Conservation (phyloP, 768 basidiomycete species). For the Kwoniella dejecticola region DNA sequence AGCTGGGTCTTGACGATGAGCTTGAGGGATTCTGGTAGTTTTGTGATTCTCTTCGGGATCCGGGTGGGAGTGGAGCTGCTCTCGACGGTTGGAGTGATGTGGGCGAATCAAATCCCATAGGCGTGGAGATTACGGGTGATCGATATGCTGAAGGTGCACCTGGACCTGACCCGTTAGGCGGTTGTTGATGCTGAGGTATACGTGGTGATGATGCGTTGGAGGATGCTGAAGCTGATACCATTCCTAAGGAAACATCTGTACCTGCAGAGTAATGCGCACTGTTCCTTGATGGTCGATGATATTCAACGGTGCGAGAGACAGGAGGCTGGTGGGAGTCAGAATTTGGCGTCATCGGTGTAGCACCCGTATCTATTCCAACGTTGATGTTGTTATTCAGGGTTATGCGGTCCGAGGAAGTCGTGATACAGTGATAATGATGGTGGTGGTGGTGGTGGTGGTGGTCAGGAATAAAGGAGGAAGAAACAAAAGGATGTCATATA, state of each 20-base stretch:
- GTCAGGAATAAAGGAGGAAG: neutral
- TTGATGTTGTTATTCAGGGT: neutral
- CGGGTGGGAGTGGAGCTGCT: slow-evolving; percentile 47
- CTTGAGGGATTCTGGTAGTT: slow-evolving; percentile 11
- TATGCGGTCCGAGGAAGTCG: neutral
- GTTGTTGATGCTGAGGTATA: slow-evolving; percentile 16
- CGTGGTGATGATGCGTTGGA: slow-evolving; percentile 26
- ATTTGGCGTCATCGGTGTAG: slow-evolving; percentile 42
- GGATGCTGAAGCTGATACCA: slow-evolving; percentile 38
- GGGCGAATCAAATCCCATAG: slow-evolving; percentile 34
- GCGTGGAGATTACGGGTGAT: slow-evolving; percentile 33
- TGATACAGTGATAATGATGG: neutral
- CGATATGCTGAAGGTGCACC: slow-evolving; percentile 42
- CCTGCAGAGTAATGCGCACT: slow-evolving; percentile 52
- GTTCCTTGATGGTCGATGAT: slow-evolving; percentile 54
- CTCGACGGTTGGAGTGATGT: slow-evolving; percentile 38
- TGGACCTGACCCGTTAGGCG: neutral
- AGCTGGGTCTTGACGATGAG: slow-evolving; percentile 3
- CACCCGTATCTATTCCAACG: slow-evolving; percentile 45
- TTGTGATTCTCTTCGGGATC: slow-evolving; percentile 38
- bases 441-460: too few relatives aligned
- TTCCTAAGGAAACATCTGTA: slow-evolving; percentile 53
- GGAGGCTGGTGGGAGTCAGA: slow-evolving; percentile 19
- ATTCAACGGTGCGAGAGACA: slow-evolving; percentile 51
- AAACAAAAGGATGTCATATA: neutral